These are phyloP conservation scores for Neocucurbitaria cava DNA, from an alignment of 2,329 filamentous ascomycete species.

Conservation along the genomic window DNA sequence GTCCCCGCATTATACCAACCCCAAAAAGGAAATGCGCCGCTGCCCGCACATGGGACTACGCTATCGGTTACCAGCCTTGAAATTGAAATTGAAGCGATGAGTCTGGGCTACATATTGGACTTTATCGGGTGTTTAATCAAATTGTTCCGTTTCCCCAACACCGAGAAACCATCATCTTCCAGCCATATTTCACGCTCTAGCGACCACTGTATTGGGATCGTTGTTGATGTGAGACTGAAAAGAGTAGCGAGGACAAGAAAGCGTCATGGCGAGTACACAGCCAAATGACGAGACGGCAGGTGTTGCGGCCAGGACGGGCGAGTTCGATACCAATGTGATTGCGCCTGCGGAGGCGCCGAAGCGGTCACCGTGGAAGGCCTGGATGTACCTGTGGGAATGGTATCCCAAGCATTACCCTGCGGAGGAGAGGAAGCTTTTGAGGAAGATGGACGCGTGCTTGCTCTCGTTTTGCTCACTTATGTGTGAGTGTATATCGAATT, in stretches of 20 bases:
- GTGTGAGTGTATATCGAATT: conserved; percentile 31
- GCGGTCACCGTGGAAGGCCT: conserved; percentile 48
- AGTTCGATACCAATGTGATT: conserved; percentile 37
- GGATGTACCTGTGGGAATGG: conserved; percentile 50
- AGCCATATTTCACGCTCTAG: conserved; percentile 5
- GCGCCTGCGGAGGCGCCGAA: conserved; percentile 44
- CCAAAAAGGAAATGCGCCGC: conserved; percentile 31
- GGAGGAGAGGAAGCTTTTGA: conserved; percentile 43
- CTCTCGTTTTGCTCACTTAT: conserved; percentile 48
- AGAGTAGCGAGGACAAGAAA: background rate
- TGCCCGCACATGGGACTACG: conserved; percentile 25
- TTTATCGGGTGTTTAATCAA: conserved; percentile 16
- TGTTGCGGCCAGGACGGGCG: conserved; percentile 26
- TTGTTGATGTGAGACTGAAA: background rate
- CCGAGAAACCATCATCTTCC: conserved; percentile 9
- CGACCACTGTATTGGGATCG: conserved; percentile 5
- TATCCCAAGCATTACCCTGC: conserved; percentile 46
- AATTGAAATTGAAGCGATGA: conserved; percentile 17
- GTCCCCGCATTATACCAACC: conserved; percentile 34
- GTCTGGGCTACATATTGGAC: conserved; percentile 34
- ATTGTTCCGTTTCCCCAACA: conserved; percentile 2
- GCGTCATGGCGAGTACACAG: conserved; percentile 25
- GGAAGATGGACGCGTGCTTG: conserved; percentile 47
- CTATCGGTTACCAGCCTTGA: conserved; percentile 17
- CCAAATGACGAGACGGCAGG: conserved; percentile 29